These are phyloP conservation scores for Yarrowia yakushimensis DNA, from an alignment of 805 yeast genomes.

Conservation along the genomic window DNA sequence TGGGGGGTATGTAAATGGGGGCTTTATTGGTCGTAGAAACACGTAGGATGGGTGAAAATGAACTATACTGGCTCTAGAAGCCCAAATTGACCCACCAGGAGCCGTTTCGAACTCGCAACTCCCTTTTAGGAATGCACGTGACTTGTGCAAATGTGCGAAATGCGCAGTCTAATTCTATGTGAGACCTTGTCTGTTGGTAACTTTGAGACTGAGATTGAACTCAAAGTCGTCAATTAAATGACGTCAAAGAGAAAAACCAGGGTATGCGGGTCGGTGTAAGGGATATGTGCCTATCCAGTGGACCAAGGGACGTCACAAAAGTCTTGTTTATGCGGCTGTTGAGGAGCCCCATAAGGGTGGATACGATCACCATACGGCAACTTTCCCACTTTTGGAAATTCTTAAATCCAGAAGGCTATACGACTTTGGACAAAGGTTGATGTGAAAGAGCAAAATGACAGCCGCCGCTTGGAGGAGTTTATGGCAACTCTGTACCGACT, in stretches of 20 bases:
- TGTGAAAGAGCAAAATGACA: not conserved
- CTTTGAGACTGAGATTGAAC: conserved; percentile 24
- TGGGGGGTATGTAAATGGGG: not conserved
- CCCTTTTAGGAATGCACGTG: not conserved
- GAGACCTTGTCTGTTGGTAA: conserved; percentile 14
- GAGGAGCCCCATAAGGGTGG: no score
- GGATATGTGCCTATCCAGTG: not conserved
- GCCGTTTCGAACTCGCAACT: not conserved
- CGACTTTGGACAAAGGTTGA: not conserved
- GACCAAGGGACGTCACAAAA: no score
- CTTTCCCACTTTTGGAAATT: not conserved
- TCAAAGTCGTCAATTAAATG: not conserved
- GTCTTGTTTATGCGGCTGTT: no score
- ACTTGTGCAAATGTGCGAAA: conserved; percentile 23
- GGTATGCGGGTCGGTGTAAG: not conserved
- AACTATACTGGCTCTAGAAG: no score
- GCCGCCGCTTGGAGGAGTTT: no score
- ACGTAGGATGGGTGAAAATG: no score
- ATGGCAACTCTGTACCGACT: not conserved
- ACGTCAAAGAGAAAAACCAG: conserved; percentile 2
- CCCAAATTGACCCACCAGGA: no score
- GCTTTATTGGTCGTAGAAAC: no score
- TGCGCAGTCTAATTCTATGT: conserved; percentile 14
- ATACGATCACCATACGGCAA: no score
- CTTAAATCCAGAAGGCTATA: not conserved